Base-by-base conservation (phyloP, 305 asterid species). In the Solanum hybrid region DNA sequence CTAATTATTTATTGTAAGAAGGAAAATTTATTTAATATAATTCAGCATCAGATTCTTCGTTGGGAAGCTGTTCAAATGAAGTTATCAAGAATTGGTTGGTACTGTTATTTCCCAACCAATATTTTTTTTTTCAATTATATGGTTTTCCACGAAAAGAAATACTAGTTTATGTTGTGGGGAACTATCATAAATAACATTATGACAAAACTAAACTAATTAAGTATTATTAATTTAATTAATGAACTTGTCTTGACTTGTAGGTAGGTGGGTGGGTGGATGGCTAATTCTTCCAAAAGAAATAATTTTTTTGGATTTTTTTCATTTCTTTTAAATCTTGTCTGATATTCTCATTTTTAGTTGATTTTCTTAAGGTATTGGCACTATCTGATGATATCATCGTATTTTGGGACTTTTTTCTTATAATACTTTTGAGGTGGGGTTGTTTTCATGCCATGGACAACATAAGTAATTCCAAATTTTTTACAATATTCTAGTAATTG, bases 371-470 rank as follows among this genome's bases (percentile, higher is more conserved):
- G 75, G 36, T 86, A 17, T 17, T 51, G 86, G 90, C 91, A 93
- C 38, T 42, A 95, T 91, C 46, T 91, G 92, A 95, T 91, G 93
- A 95, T 94, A 90, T 93, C 91, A 90, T 88, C 42, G 73, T 88
- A 88, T 91, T 20, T 92, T 92, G 86, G 91, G 91, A 32, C 76
- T 31, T 51, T 29, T 66, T 51, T 11, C 12, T 32, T 85, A 88
- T 90, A 86, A 88, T 60, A 90, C 60, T 90, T 87, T 89, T 91
- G 81, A 89, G 88, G 88, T 92, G 90, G 89, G 92, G 90, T 29
- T 85, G n/a, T 35, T 24, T 85, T 29, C 32, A 85, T 85, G 88
- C 88, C 76, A 31, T 56, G 46, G 32, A 85, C 32, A 31, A 56
- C 46, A 56, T 11, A 31, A 46, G 87, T 29, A 22, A 84, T 2